Evolutionary conservation across 1,284 basidiomycete species (phyloP), one percentile per base, ranked within the genome.

Genomic region (Tylopilus sp.): DNA sequence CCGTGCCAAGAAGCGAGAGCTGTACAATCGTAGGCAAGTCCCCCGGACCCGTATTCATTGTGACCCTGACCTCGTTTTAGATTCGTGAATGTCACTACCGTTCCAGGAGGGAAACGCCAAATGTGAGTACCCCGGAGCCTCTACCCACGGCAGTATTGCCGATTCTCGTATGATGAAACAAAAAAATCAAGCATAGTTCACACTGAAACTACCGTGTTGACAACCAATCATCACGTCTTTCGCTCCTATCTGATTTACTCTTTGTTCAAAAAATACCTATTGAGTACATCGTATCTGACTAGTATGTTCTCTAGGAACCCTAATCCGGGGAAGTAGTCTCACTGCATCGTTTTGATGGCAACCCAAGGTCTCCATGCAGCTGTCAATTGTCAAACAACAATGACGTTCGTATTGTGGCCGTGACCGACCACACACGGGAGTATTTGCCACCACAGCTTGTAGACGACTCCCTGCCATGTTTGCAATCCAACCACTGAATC

Each of bases 1-100:
- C 75, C 94, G 96, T 79, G 96, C 96, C 70, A 95, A 97, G 91
- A 98, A 98, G 91, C 90, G 96, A 74, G 87, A 95, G 67, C 85
- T 98, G 75, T 98, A 97, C 89, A 96, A 96, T 86, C 91, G 94
- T 80, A 91, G 95, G 93, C 94, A 83, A 73, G 86, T 83, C 70
- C 73, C 15, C 15, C 4, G 3, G 2, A 36, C 22, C 15, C 19
- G 2, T 16, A 4, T n/a, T 24, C 59, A 61, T 67, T 7, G 24
- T 61, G 69, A 61, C 36, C 51, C 44, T 9, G 29, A 62, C 39
- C 1, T 24, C 22, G 32, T 16, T 18, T 61, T 41, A 95, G 94
- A 81, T 96, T 96, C 88, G 95, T 98, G 74, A 98, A 97, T 82
- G 95, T 96, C 69, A 95, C 94, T 67, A 89, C 90, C 39, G 87